phyloP scores from a whole-genome alignment of 1,284 basidiomycete species.

The Apiotrichum gamsii region DNA sequence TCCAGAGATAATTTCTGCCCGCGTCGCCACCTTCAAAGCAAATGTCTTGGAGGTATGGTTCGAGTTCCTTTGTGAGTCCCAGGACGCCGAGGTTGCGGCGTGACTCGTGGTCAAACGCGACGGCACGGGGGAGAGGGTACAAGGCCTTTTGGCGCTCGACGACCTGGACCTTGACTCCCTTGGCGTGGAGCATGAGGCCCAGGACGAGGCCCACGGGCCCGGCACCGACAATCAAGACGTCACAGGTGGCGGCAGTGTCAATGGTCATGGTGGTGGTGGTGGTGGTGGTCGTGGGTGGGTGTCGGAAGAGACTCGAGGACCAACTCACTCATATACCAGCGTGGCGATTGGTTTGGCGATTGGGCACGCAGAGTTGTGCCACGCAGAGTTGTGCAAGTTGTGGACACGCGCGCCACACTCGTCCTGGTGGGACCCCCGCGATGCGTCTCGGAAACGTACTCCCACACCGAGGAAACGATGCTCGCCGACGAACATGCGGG shows the following conservation, averaged over 20 bases:
- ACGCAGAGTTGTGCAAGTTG: too few species aligned
- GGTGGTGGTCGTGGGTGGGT: too few species aligned
- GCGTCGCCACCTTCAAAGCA: slow-evolving; percentile 12
- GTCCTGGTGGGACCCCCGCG: too few species aligned
- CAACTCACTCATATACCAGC: too few species aligned
- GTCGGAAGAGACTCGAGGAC: too few species aligned
- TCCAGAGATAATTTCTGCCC: slow-evolving; percentile 18
- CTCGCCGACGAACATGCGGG: too few species aligned
- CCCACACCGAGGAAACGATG: too few species aligned
- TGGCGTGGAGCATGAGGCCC: slow-evolving; percentile 14
- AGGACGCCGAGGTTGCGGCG: slow-evolving; percentile 12
- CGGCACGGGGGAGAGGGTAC: slow-evolving; percentile 21
- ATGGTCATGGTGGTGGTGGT: slow-evolving; percentile 2
- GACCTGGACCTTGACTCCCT: slow-evolving; percentile 16
- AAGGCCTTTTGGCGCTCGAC: slow-evolving; percentile 21
- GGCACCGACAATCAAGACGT: slow-evolving; percentile 12
- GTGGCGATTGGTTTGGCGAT: too few species aligned
- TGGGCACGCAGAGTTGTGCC: too few species aligned
- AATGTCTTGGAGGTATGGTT: slow-evolving; percentile 8
- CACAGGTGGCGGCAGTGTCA: slow-evolving; percentile 1
- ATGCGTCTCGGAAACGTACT: too few species aligned
- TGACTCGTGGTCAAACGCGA: slow-evolving; percentile 21
- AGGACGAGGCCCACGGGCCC: slow-evolving; percentile 10
- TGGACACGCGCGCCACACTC: too few species aligned
- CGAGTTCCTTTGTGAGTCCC: slow-evolving; percentile 9